Conservation (phyloP, 495 filamentous ascomycete species). For the Penicillium herquei region DNA sequence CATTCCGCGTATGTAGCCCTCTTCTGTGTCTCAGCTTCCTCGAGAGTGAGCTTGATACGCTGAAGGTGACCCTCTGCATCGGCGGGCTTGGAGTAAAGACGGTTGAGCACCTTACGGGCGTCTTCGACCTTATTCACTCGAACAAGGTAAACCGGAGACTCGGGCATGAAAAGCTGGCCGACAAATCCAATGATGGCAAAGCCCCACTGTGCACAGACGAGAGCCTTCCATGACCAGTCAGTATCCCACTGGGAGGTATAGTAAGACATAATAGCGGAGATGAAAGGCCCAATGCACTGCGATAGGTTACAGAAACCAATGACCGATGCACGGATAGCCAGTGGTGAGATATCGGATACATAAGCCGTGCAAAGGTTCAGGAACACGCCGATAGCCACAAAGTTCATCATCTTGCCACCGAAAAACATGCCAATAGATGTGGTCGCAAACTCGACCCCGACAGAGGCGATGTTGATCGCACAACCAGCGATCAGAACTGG, state of each 20-base stretch:
- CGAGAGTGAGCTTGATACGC: constrained; percentile 3
- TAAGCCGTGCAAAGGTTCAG: constrained; percentile 4
- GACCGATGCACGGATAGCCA: background rate
- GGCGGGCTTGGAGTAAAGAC: background rate
- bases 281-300: constrained; percentile 3
- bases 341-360: constrained; percentile 2
- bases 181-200: background rate
- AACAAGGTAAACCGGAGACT: constrained; percentile 5
- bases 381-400: constrained; percentile 1
- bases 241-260: constrained; percentile 1
- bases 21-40: background rate
- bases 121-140: background rate
- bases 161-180: constrained; percentile 7
- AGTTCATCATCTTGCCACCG: constrained; percentile 4
- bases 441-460: constrained; percentile 1
- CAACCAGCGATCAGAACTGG: background rate
- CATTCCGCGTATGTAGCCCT: background rate
- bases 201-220: constrained; percentile 3
- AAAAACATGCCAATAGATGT: constrained; percentile 6
- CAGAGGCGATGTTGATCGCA: background rate
- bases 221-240: constrained; percentile 2
- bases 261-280: constrained; percentile 8
- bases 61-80: constrained; percentile 6
- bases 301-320: constrained; percentile 7
- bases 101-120: background rate